A percentile compares a stretch with the other conserved stretches of the same genome.
Conservation (phyloP, 768 basidiomycete species). For the Naematelia aurantialba region DNA sequence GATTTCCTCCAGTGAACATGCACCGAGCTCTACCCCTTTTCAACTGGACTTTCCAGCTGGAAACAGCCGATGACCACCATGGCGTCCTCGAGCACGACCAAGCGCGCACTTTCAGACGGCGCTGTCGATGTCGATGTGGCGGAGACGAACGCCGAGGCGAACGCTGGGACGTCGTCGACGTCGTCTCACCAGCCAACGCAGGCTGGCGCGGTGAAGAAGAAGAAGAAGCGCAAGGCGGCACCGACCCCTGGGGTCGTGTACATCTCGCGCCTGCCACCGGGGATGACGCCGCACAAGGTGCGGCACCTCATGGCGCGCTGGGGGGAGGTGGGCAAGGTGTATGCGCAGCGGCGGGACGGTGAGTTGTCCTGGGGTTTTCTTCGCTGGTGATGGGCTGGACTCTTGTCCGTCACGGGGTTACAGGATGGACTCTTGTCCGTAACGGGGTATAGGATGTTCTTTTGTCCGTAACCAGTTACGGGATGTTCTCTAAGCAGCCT, state of each 20-base stretch:
- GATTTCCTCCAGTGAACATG: too few species aligned
- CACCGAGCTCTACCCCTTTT: too few species aligned
- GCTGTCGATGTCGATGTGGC: conserved; percentile 7
- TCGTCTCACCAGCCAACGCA: background rate
- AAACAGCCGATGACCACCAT: too few species aligned
- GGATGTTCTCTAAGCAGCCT: background rate
- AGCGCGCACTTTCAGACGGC: too few species aligned
- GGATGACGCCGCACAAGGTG: conserved; percentile 95
- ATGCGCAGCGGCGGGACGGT: conserved; percentile 84
- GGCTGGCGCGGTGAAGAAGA: background rate
- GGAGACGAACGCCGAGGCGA: background rate
- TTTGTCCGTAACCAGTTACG: too few species aligned
- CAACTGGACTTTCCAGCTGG: too few species aligned
- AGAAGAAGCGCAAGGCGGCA: conserved; percentile 27
- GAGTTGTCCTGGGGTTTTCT: conserved; percentile 29
- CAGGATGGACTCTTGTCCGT: background rate
- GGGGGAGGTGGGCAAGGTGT: conserved; percentile 87
- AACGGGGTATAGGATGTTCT: too few species aligned
- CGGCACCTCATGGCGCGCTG: conserved; percentile 85
- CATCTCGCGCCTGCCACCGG: conserved; percentile 92
- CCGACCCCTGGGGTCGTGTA: conserved; percentile 72
- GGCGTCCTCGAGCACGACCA: too few species aligned
- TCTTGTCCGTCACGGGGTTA: background rate
- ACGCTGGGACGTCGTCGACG: background rate
- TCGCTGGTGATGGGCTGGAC: background rate